Evolutionary conservation across 306 rosid genomes (phyloP).

Genomic region (Lathyrus tuberosus): DNA sequence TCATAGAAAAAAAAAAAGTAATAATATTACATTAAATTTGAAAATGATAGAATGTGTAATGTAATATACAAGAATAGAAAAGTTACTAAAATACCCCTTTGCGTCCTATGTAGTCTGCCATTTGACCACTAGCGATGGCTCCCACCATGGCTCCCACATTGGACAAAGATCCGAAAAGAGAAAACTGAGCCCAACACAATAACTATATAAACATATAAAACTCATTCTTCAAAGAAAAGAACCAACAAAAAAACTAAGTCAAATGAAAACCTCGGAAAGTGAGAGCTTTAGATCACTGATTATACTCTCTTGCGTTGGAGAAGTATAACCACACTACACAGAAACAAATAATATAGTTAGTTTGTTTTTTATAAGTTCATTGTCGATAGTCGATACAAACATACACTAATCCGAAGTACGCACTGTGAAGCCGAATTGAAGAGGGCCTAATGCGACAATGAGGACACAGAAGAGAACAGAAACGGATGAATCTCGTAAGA

Average conservation of each 20-base stretch:
- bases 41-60: neutral
- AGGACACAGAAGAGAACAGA: constrained; percentile 78
- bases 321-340: constrained; percentile 63
- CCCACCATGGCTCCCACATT: constrained; percentile 95
- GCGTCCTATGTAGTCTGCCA: constrained; percentile 73
- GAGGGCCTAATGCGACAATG: constrained; percentile 77
- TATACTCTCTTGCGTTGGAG: constrained; percentile 74
- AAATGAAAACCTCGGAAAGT: constrained; percentile 56
- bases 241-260: neutral
- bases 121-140: constrained; percentile 85
- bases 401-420: too few relatives aligned
- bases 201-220: neutral
- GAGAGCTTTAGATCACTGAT: constrained; percentile 62
- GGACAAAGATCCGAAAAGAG: constrained; percentile 77
- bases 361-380: too few relatives aligned
- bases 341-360: too few relatives aligned
- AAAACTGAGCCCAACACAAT: constrained; percentile 49
- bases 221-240: neutral
- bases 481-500: constrained; percentile 60
- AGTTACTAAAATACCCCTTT: constrained; percentile 64
- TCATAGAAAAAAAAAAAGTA: too few relatives aligned
- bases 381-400: too few relatives aligned
- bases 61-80: too few relatives aligned
- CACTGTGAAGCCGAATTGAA: constrained; percentile 80
- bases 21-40: neutral